Base-by-base conservation (phyloP, 2,329 filamentous ascomycete species). In the Ophiostoma populinum region DNA sequence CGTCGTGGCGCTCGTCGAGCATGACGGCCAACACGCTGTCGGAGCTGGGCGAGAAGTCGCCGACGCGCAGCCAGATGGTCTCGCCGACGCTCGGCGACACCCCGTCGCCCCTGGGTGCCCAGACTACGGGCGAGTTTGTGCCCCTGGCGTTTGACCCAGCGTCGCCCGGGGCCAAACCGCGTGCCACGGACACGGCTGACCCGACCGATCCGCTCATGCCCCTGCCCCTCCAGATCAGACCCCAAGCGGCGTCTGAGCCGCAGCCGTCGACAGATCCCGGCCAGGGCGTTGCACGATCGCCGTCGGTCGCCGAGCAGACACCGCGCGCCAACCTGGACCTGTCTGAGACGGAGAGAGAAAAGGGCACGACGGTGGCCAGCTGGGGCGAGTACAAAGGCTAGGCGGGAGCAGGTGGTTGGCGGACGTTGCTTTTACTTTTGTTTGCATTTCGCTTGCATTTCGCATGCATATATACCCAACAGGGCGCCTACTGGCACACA, bases 311-410 rank as follows among this genome's bases (percentile, higher is more conserved):
- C n/a, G n/a, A n/a, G n/a, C n/a, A 34, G 2, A 12, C 11, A 9
- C 40, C 40, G 1, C 24, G 37, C 9, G 35, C 43, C 5, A 45
- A 37, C 8, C 36, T 45, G 12, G 28, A 40, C 17, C 3, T 40
- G 10, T 41, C 43, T 3, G 24, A 24, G 15, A 20, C 12, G 11
- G 43, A 45, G 19, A 31, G 30, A 11, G 13, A 5, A 2, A 17
- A 18, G 3, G 39, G 40, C 5, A 19, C 32, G 24, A 34, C 42
- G 26, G 39, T 44, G 11, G 32, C 34, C 13, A 44, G 41, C 25
- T 45, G 44, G 44, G 30, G 22, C 5, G 20, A 25, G 2, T 46
- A 43, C 18, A 29, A 28, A 7, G 34, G 24, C 2, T 39, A 24
- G 32, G 13, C 7, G 17, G 1, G 20, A 13, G n/a, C n/a, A 12